phyloP scores from a whole-genome alignment of 768 basidiomycete species.

The Leucocoprinus birnbaumii region DNA sequence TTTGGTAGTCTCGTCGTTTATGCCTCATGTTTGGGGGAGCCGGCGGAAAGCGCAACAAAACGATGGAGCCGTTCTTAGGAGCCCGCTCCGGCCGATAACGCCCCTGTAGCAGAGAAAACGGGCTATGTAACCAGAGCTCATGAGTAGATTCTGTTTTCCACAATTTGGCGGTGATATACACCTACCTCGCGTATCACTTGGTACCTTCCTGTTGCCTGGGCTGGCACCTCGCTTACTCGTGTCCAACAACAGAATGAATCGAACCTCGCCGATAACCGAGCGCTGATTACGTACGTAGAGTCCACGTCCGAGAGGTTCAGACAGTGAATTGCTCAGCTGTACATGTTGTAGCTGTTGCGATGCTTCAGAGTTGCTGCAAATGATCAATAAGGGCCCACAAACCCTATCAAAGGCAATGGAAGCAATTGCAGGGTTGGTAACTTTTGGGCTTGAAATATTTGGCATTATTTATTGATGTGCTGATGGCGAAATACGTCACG shows the following conservation, averaged over 20 bases:
- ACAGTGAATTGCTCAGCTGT: background rate
- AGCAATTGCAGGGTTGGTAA: background rate
- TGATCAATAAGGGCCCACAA: too few relatives aligned
- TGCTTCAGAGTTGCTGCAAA: background rate
- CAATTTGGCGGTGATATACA: background rate
- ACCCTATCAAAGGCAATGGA: background rate
- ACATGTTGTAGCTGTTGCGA: background rate
- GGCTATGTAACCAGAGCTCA: too few relatives aligned
- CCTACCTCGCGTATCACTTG: conserved; percentile 7
- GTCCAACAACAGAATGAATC: background rate
- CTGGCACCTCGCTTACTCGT: conserved; percentile 4
- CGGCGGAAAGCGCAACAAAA: too few relatives aligned
- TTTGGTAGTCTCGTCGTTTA: background rate
- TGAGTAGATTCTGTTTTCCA: too few relatives aligned
- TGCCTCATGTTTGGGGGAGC: too few relatives aligned
- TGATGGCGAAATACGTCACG: background rate
- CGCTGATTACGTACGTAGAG: background rate
- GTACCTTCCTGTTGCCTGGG: background rate
- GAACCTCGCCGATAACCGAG: background rate
- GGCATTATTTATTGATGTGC: background rate
- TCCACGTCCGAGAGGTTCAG: background rate
- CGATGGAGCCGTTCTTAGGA: too few relatives aligned
- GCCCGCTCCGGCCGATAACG: too few relatives aligned
- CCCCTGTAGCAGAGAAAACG: too few relatives aligned
- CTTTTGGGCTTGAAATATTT: background rate